These are phyloP conservation scores for Triticum aestivum DNA, from an alignment of 176 grass and related monocot species.

Conservation along the genomic window DNA sequence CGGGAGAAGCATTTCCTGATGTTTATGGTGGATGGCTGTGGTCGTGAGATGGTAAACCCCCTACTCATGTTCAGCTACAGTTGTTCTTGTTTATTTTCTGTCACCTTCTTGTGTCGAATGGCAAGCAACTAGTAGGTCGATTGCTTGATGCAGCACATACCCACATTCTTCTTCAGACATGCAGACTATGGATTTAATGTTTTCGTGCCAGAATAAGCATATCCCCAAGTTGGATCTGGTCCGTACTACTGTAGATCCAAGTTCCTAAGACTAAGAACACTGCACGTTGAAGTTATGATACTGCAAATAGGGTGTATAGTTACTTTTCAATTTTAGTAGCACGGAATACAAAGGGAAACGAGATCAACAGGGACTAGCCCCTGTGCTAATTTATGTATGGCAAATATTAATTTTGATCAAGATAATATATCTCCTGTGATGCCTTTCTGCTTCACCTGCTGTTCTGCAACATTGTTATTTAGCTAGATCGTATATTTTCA, in stretches of 20 bases:
- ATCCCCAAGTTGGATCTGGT: neutral
- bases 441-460: too few relatives aligned
- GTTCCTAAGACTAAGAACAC: neutral
- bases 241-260: neutral
- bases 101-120: neutral
- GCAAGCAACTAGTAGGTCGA: too few relatives aligned
- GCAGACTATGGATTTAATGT: too few relatives aligned
- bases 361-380: too few relatives aligned
- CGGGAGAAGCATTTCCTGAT: conserved; percentile 7
- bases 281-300: too few relatives aligned
- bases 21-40: neutral
- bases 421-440: too few relatives aligned
- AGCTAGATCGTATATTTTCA: too few relatives aligned
- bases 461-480: too few relatives aligned
- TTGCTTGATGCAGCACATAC: neutral
- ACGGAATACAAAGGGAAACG: too few relatives aligned
- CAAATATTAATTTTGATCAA: too few relatives aligned
- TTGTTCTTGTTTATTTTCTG: neutral
- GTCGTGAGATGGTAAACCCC: neutral
- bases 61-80: neutral
- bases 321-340: neutral
- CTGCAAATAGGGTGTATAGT: neutral
- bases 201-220: neutral
- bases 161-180: neutral
- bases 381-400: too few relatives aligned